These are phyloP conservation scores for Aureobasidium vineae DNA, from an alignment of 2,329 filamentous ascomycete species.

Conservation along the genomic window DNA sequence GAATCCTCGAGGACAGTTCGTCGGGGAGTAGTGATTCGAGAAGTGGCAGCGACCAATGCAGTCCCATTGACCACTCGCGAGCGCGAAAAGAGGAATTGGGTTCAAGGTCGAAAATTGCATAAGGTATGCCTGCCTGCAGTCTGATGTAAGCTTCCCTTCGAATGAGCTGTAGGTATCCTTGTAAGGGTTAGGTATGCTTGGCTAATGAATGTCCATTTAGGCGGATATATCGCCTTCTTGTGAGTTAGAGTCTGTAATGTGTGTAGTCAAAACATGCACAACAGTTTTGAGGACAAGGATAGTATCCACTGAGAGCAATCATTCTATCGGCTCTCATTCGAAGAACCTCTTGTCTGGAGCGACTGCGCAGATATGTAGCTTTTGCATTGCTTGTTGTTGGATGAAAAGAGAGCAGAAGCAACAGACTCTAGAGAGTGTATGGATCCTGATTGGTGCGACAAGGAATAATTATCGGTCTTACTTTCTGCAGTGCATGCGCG, in stretches of 20 bases:
- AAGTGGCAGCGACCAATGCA: slow-evolving; percentile 29
- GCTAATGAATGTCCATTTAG: neutral
- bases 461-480: neutral
- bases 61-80: slow-evolving; percentile 31
- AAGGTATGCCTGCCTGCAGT: slow-evolving; percentile 28
- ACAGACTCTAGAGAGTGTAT: neutral
- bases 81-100: slow-evolving; percentile 12
- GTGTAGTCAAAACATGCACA: neutral
- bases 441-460: neutral
- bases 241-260: neutral
- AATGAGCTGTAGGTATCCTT: neutral
- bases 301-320: neutral
- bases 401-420: neutral
- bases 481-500: slow-evolving; percentile 34
- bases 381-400: neutral
- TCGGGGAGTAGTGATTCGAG: slow-evolving; percentile 29
- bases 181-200: too few relatives aligned
- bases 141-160: neutral
- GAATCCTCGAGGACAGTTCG: slow-evolving; percentile 27
- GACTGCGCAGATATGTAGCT: neutral
- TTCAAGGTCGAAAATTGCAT: slow-evolving; percentile 26
- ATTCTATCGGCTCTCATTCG: neutral
- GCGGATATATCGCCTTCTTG: neutral
- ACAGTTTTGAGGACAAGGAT: neutral
- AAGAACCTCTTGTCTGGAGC: neutral